These are phyloP conservation scores for Cyclotella sp. DNA, from an alignment of 108 stramenopile genomes.

Conservation along the genomic window DNA sequence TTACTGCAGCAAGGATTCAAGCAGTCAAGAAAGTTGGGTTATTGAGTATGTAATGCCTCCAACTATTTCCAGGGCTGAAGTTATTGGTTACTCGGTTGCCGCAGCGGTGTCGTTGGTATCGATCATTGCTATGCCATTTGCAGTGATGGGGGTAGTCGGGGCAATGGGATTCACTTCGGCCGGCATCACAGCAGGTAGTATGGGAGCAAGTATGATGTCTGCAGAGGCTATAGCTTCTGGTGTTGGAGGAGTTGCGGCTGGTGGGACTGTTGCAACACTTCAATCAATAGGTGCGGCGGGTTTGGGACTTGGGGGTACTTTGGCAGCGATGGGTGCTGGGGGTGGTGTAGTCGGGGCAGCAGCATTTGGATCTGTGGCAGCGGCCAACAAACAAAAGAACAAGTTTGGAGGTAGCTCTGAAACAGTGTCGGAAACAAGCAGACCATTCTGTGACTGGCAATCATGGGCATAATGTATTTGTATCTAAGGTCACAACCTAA, in stretches of 20 bases:
- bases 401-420: too few relatives aligned
- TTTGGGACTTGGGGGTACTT: conserved; percentile 13
- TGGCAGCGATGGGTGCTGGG: conserved; percentile 10
- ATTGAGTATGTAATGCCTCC: too few relatives aligned
- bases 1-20: too few relatives aligned
- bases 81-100: neutral
- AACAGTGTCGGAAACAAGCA: too few relatives aligned
- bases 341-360: conserved; percentile 5
- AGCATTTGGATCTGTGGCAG: neutral
- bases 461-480: too few relatives aligned
- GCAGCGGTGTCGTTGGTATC: neutral
- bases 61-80: neutral
- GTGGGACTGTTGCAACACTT: conserved; percentile 32
- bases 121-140: conserved; percentile 25
- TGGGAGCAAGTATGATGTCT: conserved; percentile 31
- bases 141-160: conserved; percentile 28
- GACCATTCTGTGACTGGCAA: too few relatives aligned
- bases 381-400: too few relatives aligned
- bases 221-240: conserved; percentile 18
- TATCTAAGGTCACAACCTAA: too few relatives aligned
- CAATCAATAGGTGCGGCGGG: conserved; percentile 27
- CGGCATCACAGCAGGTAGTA: conserved; percentile 20
- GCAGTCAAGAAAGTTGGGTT: too few relatives aligned
- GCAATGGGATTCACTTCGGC: conserved; percentile 15
- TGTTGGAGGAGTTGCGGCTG: conserved; percentile 17